Evolutionary conservation across 495 filamentous ascomycete species (phyloP).

Genomic region (Penicillium soppii): DNA sequence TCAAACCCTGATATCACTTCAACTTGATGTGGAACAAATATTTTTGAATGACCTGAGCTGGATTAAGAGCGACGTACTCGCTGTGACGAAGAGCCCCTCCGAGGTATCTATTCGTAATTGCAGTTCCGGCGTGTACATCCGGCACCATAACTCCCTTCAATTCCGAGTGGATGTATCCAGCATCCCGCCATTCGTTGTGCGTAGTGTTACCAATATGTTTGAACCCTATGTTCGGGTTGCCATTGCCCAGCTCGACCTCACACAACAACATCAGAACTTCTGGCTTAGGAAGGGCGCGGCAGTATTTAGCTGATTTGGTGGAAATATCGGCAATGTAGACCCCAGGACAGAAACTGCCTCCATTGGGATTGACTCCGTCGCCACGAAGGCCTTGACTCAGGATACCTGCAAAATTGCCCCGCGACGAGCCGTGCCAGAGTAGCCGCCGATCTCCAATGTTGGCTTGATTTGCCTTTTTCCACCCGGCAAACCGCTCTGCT

Average conservation of each 20-base stretch:
- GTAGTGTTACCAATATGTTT: neutral
- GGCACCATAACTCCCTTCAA: constrained; percentile 11
- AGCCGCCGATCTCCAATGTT: constrained; percentile 53
- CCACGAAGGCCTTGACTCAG: constrained; percentile 67
- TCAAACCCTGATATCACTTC: neutral
- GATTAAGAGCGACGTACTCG: constrained; percentile 68
- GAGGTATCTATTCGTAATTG: neutral
- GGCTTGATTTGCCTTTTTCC: constrained; percentile 34
- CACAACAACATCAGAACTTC: constrained; percentile 11
- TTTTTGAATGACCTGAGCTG: constrained; percentile 66
- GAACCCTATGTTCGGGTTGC: neutral
- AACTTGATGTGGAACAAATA: constrained; percentile 64
- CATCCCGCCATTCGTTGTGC: constrained; percentile 6
- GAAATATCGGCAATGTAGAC: constrained; percentile 19
- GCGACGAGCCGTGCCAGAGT: constrained; percentile 70
- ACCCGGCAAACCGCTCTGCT: constrained; percentile 54
- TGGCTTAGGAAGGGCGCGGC: neutral
- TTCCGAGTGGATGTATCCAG: constrained; percentile 8
- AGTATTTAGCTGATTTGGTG: constrained; percentile 10
- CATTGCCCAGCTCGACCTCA: constrained; percentile 12
- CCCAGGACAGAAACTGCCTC: neutral
- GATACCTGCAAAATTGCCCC: constrained; percentile 71
- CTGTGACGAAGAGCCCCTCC: constrained; percentile 7
- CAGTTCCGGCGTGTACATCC: neutral
- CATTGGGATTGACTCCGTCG: neutral